Conservation (phyloP, 305 asterid genomes). For the Fraxinus xanthoxyloides region DNA sequence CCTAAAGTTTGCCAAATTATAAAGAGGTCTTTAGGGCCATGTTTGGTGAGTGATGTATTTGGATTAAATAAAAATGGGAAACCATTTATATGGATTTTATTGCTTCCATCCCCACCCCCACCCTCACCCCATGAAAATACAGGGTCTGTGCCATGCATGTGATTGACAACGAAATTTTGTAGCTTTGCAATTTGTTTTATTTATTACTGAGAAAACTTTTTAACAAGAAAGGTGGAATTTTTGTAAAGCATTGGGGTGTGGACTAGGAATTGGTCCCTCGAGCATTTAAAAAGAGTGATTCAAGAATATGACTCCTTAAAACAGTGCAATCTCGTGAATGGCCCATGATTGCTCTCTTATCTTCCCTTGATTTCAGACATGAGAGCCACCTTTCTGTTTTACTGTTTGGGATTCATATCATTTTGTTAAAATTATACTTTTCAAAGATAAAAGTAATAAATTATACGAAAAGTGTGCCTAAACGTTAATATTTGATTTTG, state of each 20-base stretch:
- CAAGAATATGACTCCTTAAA: conserved; percentile 46
- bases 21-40: conserved; percentile 91
- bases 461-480: not conserved
- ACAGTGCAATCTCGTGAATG: conserved; percentile 34
- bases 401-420: not conserved
- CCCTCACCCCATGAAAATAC: not conserved
- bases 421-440: not conserved
- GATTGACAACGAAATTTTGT: conserved; percentile 76
- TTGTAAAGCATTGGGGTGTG: conserved; percentile 20
- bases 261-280: conserved; percentile 45
- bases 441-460: not conserved
- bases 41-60: conserved; percentile 9
- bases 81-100: not conserved
- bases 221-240: conserved; percentile 19
- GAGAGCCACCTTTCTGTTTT: not conserved
- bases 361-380: conserved; percentile 39
- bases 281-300: conserved; percentile 36
- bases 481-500: not conserved
- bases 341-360: conserved; percentile 37
- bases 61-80: not conserved
- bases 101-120: not conserved
- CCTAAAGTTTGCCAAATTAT: conserved; percentile 53
- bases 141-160: conserved; percentile 60
- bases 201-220: conserved; percentile 21
- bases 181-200: conserved; percentile 69